Percentiles rank a stretch among this genome's conserved stretches.
Evolutionary conservation across 169 alveolate genomes (phyloP).

Genomic region (Babesia bovis): DNA sequence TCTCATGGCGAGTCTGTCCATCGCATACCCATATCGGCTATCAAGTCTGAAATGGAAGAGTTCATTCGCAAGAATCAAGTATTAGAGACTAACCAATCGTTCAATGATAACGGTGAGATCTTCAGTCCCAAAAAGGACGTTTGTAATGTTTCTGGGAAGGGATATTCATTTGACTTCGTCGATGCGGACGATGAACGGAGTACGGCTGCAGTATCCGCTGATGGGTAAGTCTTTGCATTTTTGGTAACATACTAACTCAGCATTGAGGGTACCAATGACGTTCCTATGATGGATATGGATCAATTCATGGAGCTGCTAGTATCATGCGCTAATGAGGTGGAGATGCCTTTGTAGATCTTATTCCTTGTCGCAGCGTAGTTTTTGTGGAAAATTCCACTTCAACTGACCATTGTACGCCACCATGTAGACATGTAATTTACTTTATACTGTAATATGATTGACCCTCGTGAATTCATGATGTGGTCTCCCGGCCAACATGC

Average conservation of each 20-base stretch:
- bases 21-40: conserved; percentile 22
- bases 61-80: conserved; percentile 24
- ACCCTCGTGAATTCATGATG: background rate
- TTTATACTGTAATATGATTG: background rate
- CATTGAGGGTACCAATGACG: background rate
- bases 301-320: conserved; percentile 52
- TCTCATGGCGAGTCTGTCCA: background rate
- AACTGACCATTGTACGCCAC: background rate
- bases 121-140: too few relatives aligned
- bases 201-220: too few relatives aligned
- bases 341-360: background rate
- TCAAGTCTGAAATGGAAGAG: conserved; percentile 47
- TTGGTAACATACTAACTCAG: too few relatives aligned
- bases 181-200: conserved; percentile 5
- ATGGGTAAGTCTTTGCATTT: too few relatives aligned
- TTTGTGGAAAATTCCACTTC: conserved; percentile 10
- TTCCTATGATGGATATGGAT: conserved; percentile 44
- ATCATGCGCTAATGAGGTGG: conserved; percentile 35
- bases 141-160: background rate
- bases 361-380: background rate
- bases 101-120: background rate
- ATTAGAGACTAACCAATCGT: background rate
- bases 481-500: too few relatives aligned
- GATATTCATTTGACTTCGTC: background rate
- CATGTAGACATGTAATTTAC: background rate